phyloP scores from a whole-genome alignment of 257 asterid species.

The Nicotiana tabacum region DNA sequence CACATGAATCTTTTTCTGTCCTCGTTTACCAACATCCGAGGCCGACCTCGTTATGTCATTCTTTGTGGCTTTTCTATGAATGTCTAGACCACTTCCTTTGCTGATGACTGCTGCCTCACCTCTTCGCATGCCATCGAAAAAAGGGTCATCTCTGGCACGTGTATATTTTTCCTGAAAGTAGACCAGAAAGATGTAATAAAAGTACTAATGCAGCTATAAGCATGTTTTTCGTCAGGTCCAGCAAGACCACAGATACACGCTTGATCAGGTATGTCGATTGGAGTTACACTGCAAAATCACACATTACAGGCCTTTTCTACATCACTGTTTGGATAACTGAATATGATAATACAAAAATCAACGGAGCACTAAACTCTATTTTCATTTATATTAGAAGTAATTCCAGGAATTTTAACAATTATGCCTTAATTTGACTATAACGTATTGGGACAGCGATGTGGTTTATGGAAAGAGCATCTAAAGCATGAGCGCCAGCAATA shows the following conservation, averaged over 20 bases:
- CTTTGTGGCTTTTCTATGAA: constrained; percentile 28
- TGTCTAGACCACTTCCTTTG: constrained; percentile 34
- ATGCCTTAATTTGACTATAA: not conserved
- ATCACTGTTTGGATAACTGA: not conserved
- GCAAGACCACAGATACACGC: not conserved
- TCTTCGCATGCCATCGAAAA: constrained; percentile 67
- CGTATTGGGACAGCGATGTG: not conserved
- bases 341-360: not conserved
- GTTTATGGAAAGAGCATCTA: not conserved
- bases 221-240: not conserved
- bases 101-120: constrained; percentile 39
- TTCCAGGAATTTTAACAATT: not conserved
- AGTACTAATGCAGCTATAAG: not conserved
- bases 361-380: not conserved
- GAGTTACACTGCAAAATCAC: not conserved
- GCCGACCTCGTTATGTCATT: constrained; percentile 30
- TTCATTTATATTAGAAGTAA: not conserved
- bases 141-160: constrained; percentile 64
- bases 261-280: not conserved
- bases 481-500: not conserved
- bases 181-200: not conserved
- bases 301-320: not conserved
- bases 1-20: constrained; percentile 21
- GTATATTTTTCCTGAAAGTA: constrained; percentile 21
- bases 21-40: constrained; percentile 48